Evolutionary conservation across 805 yeast species (phyloP).

Genomic region (Wickerhamomyces bisporus): DNA sequence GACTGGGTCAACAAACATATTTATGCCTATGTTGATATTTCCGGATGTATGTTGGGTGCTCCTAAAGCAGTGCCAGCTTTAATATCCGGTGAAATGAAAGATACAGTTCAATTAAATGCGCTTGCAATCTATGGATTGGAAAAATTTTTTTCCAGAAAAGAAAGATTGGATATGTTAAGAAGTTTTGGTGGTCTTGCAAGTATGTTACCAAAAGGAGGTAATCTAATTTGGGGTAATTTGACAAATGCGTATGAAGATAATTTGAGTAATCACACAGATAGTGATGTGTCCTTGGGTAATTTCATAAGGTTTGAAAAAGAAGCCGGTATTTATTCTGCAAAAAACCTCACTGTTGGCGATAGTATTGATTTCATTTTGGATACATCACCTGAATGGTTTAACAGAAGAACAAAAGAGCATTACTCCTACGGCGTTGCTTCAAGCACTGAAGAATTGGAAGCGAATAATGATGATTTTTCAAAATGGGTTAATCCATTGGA

Average conservation of each 20-base stretch:
- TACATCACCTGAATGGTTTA: constrained; percentile 74
- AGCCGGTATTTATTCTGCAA: constrained; percentile 36
- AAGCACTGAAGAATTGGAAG: constrained; percentile 49
- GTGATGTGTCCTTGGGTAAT: constrained; percentile 50
- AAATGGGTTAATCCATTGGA: constrained; percentile 97
- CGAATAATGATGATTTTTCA: constrained; percentile 63
- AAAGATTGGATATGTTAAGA: constrained; percentile 78
- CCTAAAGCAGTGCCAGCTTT: constrained; percentile 92
- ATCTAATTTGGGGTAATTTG: constrained; percentile 77
- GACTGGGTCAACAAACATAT: constrained; percentile 84
- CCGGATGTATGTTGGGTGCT: constrained; percentile 89
- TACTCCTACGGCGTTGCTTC: constrained; percentile 77
- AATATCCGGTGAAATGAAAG: constrained; percentile 97
- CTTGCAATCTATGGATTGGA: constrained; percentile 93
- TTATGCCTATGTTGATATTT: constrained; percentile 76
- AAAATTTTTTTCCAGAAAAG: constrained; percentile 85
- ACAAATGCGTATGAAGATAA: constrained; percentile 67
- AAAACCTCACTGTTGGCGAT: constrained; percentile 60
- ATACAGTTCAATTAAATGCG: constrained; percentile 90
- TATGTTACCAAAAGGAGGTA: constrained; percentile 97
- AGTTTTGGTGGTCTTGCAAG: constrained; percentile 93
- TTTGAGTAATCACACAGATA: constrained; percentile 26
- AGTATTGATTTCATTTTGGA: constrained; percentile 61
- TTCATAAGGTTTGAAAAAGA: constrained; percentile 61
- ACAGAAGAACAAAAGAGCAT: constrained; percentile 55